These are phyloP conservation scores for Termitomyces sp. DNA, from an alignment of 768 basidiomycete genomes.

Conservation along the genomic window DNA sequence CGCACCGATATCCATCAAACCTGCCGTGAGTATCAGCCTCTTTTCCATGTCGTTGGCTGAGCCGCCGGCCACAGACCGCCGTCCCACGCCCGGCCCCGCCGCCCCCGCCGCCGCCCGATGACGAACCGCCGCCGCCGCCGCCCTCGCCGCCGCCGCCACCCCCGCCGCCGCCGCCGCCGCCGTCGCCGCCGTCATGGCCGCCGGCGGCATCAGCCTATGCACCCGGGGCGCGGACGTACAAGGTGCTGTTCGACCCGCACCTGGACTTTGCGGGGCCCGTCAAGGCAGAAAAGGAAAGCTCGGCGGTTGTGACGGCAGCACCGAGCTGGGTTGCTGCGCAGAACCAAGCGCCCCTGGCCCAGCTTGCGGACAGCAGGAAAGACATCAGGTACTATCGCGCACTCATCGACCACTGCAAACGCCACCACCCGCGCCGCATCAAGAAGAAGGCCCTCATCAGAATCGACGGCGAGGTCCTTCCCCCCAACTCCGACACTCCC, in stretches of 20 bases:
- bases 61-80: too few relatives aligned
- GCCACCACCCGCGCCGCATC: neutral
- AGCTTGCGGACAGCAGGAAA: neutral
- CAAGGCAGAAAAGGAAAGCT: neutral
- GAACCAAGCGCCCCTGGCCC: neutral
- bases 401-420: constrained; percentile 28
- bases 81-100: constrained; percentile 2
- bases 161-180: constrained; percentile 18
- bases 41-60: too few relatives aligned
- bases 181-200: constrained; percentile 18
- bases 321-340: neutral
- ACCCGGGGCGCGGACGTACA: constrained; percentile 37
- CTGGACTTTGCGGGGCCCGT: constrained; percentile 31
- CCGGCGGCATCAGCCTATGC: constrained; percentile 15
- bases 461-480: constrained; percentile 48
- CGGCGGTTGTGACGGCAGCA: neutral
- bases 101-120: constrained; percentile 24
- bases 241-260: constrained; percentile 58
- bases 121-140: constrained; percentile 20
- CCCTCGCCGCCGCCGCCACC: constrained; percentile 17
- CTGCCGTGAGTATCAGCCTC: too few relatives aligned
- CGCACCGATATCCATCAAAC: constrained; percentile 30
- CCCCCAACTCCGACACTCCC: constrained; percentile 14
- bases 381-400: constrained; percentile 25
- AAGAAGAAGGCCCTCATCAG: constrained; percentile 21